These are phyloP conservation scores for Wickerhamiella azyma DNA, from an alignment of 805 yeast species.

Conservation along the genomic window DNA sequence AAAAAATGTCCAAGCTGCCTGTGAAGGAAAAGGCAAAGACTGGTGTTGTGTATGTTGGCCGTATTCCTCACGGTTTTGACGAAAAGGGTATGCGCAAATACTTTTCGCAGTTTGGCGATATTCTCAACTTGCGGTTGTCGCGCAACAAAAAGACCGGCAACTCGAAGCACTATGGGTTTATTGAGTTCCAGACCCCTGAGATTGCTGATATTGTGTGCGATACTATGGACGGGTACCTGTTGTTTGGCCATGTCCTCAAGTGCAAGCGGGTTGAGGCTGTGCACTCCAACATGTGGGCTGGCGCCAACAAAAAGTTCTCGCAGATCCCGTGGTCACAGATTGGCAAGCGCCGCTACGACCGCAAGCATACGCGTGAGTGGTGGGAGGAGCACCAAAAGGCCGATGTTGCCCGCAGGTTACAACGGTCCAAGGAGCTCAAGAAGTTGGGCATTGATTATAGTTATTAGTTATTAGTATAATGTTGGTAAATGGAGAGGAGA, in stretches of 20 bases:
- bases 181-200: conserved; percentile 61
- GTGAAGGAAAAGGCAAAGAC: conserved; percentile 15
- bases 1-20: background rate
- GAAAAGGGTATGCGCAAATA: conserved; percentile 60
- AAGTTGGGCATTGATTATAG: conserved; percentile 45
- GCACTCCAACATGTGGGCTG: conserved; percentile 41
- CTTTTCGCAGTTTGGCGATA: conserved; percentile 82
- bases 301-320: conserved; percentile 41
- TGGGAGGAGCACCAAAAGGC: conserved; percentile 42
- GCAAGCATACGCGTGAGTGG: conserved; percentile 40
- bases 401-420: conserved; percentile 30
- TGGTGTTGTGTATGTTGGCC: conserved; percentile 77
- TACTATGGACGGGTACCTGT: conserved; percentile 86
- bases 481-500: no score
- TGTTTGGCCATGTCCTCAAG: conserved; percentile 76
- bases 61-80: conserved; percentile 85
- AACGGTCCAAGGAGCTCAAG: conserved; percentile 37
- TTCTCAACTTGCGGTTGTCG: conserved; percentile 64
- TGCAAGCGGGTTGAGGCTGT: conserved; percentile 40
- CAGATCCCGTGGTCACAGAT: conserved; percentile 47
- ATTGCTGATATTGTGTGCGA: conserved; percentile 86
- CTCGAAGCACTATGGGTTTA: conserved; percentile 81
- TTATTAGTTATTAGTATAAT: background rate
- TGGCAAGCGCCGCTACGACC: conserved; percentile 39
- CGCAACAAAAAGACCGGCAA: conserved; percentile 84